phyloP scores from a whole-genome alignment of 1,284 basidiomycete genomes.

The Ustilago bromivora region DNA sequence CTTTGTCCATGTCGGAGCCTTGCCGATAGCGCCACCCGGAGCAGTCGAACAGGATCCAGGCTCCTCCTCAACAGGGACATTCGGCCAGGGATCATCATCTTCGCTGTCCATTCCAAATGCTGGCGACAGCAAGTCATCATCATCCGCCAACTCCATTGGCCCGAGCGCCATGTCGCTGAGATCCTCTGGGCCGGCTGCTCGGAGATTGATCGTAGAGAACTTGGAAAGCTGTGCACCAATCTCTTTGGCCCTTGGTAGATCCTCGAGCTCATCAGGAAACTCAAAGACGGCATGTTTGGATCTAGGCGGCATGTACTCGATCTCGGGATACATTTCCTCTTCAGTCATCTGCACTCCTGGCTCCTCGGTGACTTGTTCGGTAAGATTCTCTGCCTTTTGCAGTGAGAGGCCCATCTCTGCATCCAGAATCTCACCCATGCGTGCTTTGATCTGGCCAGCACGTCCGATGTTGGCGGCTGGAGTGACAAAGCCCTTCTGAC shows the following conservation, averaged over 20 bases:
- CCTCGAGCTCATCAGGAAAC: conserved; percentile 55
- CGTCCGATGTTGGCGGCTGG: conserved; percentile 62
- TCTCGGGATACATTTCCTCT: conserved; percentile 63
- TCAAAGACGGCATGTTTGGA: conserved; percentile 47
- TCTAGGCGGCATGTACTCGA: conserved; percentile 59
- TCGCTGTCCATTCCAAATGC: conserved; percentile 14
- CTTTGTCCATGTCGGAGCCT: background rate
- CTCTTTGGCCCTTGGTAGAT: conserved; percentile 51
- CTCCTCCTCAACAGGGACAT: conserved; percentile 22
- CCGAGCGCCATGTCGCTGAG: conserved; percentile 28
- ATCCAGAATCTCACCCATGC: conserved; percentile 60
- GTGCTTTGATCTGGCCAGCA: conserved; percentile 61
- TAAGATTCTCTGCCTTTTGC: conserved; percentile 31
- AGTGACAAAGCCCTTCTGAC: conserved; percentile 56
- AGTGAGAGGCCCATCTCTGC: conserved; percentile 46
- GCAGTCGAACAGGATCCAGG: background rate
- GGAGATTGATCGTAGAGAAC: conserved; percentile 25
- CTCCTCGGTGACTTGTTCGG: conserved; percentile 24
- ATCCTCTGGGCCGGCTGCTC: conserved; percentile 21
- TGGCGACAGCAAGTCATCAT: conserved; percentile 12
- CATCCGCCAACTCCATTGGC: conserved; percentile 15
- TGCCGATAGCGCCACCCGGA: background rate
- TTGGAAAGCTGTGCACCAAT: conserved; percentile 34
- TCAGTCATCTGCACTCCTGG: conserved; percentile 44
- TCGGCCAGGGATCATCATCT: conserved; percentile 47